Evolutionary conservation across 345 rosid genomes (phyloP).

Genomic region (Fremontodendron californicum): DNA sequence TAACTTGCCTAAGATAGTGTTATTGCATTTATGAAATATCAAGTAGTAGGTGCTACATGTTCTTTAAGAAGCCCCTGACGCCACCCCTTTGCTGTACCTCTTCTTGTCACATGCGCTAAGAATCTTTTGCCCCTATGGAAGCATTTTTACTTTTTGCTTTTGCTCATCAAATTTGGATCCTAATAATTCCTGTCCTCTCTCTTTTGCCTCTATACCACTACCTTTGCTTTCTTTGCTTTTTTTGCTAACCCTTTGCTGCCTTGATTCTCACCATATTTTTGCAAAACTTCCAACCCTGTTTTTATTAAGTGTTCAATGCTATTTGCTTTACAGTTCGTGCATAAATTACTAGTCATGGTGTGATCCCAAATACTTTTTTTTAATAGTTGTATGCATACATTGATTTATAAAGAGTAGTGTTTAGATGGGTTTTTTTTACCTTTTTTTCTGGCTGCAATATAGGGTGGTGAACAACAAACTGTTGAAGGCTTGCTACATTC

Average conservation of each 20-base stretch:
- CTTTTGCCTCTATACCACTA: background rate
- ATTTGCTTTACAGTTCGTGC: background rate
- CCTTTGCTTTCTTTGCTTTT: background rate
- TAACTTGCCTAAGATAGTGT: background rate
- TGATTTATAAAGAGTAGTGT: background rate
- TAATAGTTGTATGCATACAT: background rate
- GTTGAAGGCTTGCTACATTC: constrained; percentile 76
- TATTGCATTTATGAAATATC: background rate
- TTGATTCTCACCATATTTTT: background rate
- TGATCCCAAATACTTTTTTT: background rate
- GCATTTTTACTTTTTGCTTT: background rate
- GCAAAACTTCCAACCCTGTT: background rate
- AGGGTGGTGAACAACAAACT: constrained; percentile 71
- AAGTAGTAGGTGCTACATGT: background rate
- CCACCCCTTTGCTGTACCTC: background rate
- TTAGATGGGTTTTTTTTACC: constrained; percentile 4
- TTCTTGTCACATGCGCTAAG: background rate
- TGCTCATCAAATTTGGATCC: background rate
- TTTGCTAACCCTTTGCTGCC: background rate
- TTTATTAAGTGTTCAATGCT: background rate
- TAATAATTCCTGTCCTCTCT: background rate
- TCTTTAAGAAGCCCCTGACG: background rate
- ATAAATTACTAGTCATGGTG: background rate
- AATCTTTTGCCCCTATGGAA: background rate
- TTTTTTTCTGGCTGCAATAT: constrained; percentile 2